Base-by-base conservation (phyloP, 805 yeast genomes). In the Candida sphagnicola region DNA sequence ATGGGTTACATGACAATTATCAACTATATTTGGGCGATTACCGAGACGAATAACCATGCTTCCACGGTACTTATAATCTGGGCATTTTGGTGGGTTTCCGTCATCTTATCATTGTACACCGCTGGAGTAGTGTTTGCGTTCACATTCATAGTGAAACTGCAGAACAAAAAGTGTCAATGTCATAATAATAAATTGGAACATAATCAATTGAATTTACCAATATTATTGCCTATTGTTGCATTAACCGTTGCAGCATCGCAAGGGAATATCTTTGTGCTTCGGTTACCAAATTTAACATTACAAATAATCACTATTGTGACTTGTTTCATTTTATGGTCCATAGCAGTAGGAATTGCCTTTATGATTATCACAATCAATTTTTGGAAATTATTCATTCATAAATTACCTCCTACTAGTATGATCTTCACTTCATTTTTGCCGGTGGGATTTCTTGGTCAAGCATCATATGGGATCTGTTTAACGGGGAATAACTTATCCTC, bases 361-460 rank as follows among this genome's bases (percentile, higher is more conserved):
- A 59, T 80, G 17, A 64, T 78, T 5, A 64, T 79, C 6, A 65
- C 79, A 12, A 62, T 85, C 2, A 79, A 80, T 54, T 63, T 82
- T 44, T 70, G 82, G 71, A 77, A 80, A 39, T 59, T 85, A 17
- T 56, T 81, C 17, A 59, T 78, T 2, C 65, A 72, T 51, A 80
- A 80, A 46, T 58, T 81, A 18, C 90, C 95, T 2, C 62, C 71
- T 4, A 72, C 78, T 40, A 56, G 60, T 8, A 49, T 62, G 34
- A 72, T 83, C 2, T 82, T 82, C 53, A 73, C 89, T n/a, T 62
- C 78, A 34, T 86, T 88, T 53, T 71, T 87, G 37, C 89, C 95
- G 1, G 65, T 88, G 33, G 96, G 96, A 5, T 81, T 90, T 30
- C 57, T 85, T 53, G 96, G 96, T 14, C 96, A 89, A 60, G 95